Conservation (phyloP, 768 basidiomycete species). For the Hirschioporus abietinus region DNA sequence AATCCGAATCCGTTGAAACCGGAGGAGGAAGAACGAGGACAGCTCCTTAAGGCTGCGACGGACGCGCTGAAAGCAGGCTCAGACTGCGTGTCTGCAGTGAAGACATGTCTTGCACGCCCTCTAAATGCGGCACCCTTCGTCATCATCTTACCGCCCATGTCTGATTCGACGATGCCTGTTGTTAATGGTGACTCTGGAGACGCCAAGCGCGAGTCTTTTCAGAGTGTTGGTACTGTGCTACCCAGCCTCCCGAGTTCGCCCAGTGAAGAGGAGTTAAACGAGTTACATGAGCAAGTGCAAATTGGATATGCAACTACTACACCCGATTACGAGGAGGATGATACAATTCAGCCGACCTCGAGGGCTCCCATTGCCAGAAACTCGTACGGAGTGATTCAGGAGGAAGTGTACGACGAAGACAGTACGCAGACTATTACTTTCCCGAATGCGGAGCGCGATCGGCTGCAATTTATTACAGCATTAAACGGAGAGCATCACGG, state of each 20-base stretch:
- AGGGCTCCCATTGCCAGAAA: neutral
- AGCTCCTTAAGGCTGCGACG: conserved; percentile 80
- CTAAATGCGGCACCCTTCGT: conserved; percentile 58
- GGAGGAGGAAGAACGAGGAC: conserved; percentile 80
- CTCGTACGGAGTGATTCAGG: neutral
- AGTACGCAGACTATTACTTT: neutral
- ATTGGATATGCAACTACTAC: conserved; percentile 16
- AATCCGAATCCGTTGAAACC: conserved; percentile 33
- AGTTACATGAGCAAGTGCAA: conserved; percentile 31
- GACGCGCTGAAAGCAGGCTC: conserved; percentile 81
- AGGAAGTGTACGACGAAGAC: neutral
- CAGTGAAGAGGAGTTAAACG: conserved; percentile 29
- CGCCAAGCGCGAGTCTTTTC: neutral
- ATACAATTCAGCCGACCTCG: conserved; percentile 44
- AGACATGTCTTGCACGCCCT: conserved; percentile 68
- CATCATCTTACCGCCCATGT: conserved; percentile 51
- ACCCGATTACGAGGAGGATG: conserved; percentile 51
- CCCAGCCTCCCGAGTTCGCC: conserved; percentile 16
- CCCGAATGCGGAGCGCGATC: neutral
- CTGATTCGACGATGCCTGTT: conserved; percentile 24
- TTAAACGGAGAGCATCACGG: neutral
- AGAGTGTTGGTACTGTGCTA: neutral
- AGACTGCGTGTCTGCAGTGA: conserved; percentile 84
- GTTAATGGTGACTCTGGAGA: neutral
- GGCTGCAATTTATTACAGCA: neutral